Percentiles rank a stretch among this genome's conserved stretches.
Conservation (phyloP, 208 protist genomes). For the Trypanosoma theileri region DNA sequence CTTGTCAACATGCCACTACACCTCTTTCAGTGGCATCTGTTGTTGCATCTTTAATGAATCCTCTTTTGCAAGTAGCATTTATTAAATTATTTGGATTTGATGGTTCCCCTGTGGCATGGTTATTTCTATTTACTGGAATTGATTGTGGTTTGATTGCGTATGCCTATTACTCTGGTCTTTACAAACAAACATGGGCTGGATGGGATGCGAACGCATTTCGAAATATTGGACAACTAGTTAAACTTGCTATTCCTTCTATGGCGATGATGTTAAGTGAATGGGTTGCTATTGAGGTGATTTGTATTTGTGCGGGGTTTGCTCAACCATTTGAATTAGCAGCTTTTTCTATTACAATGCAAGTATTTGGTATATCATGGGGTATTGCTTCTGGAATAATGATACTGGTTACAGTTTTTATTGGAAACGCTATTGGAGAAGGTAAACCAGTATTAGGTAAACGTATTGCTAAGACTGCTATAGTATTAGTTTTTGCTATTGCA, state of each 20-base stretch:
- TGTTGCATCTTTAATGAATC: conserved; percentile 55
- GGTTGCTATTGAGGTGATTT: conserved; percentile 80
- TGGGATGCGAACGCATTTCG: conserved; percentile 52
- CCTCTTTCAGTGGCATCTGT: conserved; percentile 72
- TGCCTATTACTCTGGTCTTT: conserved; percentile 47
- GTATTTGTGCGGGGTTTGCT: conserved; percentile 63
- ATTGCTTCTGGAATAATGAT: conserved; percentile 75
- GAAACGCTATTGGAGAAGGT: conserved; percentile 73
- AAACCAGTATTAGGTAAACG: conserved; percentile 65
- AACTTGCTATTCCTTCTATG: conserved; percentile 81
- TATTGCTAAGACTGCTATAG: conserved; percentile 63
- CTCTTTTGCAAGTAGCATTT: conserved; percentile 59
- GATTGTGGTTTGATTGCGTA: conserved; percentile 47
- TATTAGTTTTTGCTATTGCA: conserved; percentile 46
- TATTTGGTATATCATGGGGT: conserved; percentile 78
- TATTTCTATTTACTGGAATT: conserved; percentile 62
- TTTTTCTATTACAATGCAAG: conserved; percentile 77
- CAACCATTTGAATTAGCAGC: conserved; percentile 60
- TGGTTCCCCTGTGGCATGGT: conserved; percentile 77
- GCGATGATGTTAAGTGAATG: conserved; percentile 86
- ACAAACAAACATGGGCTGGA: conserved; percentile 75
- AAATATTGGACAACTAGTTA: conserved; percentile 48
- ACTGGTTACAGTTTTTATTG: conserved; percentile 73
- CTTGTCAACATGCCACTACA: conserved; percentile 76
- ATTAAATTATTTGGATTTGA: conserved; percentile 72